Evolutionary conservation across 441 rosid species (phyloP).

Genomic region (Arabidopsis hybrid): DNA sequence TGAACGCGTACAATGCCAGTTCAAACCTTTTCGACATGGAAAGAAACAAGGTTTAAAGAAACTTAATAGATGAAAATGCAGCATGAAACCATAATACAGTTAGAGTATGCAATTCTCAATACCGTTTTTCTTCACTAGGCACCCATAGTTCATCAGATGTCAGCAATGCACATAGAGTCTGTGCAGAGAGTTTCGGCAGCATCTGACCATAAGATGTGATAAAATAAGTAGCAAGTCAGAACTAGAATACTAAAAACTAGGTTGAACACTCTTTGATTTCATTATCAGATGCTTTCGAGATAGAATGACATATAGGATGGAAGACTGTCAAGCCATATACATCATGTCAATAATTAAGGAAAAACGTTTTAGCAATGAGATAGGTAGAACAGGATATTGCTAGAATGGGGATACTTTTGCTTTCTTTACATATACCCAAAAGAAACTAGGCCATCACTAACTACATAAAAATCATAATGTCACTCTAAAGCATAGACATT

Average conservation of each 20-base stretch:
- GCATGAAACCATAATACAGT: constrained; percentile 32
- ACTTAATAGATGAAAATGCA: constrained; percentile 22
- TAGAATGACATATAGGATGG: constrained; percentile 16
- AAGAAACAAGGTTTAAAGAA: constrained; percentile 39
- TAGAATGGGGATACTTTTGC: constrained; percentile 12
- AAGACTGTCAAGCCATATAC: constrained; percentile 21
- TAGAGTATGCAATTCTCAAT: constrained; percentile 41
- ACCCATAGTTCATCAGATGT: constrained; percentile 97
- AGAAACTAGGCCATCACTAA: constrained; percentile 2
- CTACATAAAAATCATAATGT: constrained; percentile 18
- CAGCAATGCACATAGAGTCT: constrained; percentile 86
- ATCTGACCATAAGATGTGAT: constrained; percentile 58
- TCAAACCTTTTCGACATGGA: constrained; percentile 70
- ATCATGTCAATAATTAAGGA: background rate
- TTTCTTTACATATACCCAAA: background rate
- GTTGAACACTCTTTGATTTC: background rate
- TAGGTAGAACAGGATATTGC: background rate
- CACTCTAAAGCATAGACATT: constrained; percentile 11
- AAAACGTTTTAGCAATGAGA: constrained; percentile 5
- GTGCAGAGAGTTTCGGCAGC: constrained; percentile 91
- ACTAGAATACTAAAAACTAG: background rate
- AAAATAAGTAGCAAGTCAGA: constrained; percentile 21
- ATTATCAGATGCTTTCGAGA: constrained; percentile 5
- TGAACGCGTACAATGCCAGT: constrained; percentile 76
- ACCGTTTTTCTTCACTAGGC: constrained; percentile 93